Evolutionary conservation across 2,329 filamentous ascomycete genomes (phyloP).

Genomic region (Apiospora hydei): DNA sequence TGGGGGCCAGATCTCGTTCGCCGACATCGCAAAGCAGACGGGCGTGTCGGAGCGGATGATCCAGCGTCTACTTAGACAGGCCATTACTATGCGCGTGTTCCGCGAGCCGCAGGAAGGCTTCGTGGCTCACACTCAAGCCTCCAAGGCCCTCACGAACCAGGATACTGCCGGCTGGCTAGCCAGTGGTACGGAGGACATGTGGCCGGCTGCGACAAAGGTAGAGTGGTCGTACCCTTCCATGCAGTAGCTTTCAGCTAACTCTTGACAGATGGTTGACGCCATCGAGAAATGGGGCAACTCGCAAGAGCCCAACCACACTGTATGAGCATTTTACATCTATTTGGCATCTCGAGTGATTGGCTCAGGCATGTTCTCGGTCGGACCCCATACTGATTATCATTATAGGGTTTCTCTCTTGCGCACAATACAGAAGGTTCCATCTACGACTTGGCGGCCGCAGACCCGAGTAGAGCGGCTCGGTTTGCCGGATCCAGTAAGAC

Average conservation of each 20-base stretch:
- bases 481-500: not conserved
- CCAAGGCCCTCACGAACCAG: slow-evolving; percentile 43
- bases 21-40: not conserved
- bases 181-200: slow-evolving; percentile 62
- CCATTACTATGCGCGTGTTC: slow-evolving; percentile 46
- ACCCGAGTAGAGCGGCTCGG: not conserved
- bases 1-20: not conserved
- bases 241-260: slow-evolving; percentile 50
- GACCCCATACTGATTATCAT: fast-evolving
- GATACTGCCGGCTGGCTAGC: slow-evolving; percentile 61
- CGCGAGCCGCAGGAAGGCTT: slow-evolving; percentile 32
- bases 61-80: slow-evolving; percentile 43
- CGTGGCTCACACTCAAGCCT: slow-evolving; percentile 34
- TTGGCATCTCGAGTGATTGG: not conserved
- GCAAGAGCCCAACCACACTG: not conserved
- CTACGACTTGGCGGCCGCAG: not conserved
- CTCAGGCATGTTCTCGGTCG: too few relatives aligned
- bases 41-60: slow-evolving; percentile 35
- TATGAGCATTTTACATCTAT: slow-evolving; percentile 27
- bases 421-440: not conserved
- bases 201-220: slow-evolving; percentile 63
- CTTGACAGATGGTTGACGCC: slow-evolving; percentile 33
- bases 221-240: too few relatives aligned
- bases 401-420: not conserved
- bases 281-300: not conserved